Evolutionary conservation across 768 basidiomycete species (phyloP).

Genomic region (Roridomyces roridus): DNA sequence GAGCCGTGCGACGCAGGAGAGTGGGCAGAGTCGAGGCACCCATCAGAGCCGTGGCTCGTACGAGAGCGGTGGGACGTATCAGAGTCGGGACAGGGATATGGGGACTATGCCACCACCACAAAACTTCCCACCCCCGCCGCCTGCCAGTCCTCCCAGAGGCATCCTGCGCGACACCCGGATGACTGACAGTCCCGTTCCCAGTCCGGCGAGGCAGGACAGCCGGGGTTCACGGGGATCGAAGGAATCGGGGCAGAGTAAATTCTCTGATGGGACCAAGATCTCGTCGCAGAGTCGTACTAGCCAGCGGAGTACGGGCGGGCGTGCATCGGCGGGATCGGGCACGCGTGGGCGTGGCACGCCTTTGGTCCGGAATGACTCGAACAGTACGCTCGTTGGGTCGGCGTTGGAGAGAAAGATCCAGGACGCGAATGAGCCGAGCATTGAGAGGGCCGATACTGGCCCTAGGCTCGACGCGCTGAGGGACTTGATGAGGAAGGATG

Average conservation of each 20-base stretch:
- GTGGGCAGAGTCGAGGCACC: constrained; percentile 20
- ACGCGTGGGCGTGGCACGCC: constrained; percentile 39
- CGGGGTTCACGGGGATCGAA: constrained; percentile 15
- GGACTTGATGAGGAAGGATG: constrained; percentile 69
- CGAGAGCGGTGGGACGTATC: constrained; percentile 7
- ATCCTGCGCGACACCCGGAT: no score
- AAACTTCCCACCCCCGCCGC: no score
- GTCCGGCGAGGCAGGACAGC: constrained; percentile 16
- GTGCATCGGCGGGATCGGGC: constrained; percentile 33
- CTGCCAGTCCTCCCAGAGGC: no score
- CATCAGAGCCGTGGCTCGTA: constrained; percentile 30
- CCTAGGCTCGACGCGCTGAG: constrained; percentile 67
- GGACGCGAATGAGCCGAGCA: constrained; percentile 58
- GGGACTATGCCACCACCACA: no score
- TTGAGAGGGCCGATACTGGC: constrained; percentile 60
- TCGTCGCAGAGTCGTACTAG: constrained; percentile 26
- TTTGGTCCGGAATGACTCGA: constrained; percentile 64
- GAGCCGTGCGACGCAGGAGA: constrained; percentile 20
- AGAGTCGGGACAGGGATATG: background rate
- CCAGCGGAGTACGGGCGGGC: constrained; percentile 25
- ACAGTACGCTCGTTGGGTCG: constrained; percentile 77
- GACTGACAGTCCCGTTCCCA: no score
- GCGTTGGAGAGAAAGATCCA: constrained; percentile 73
- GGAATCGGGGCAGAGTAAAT: constrained; percentile 34
- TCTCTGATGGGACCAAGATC: constrained; percentile 42